A percentile compares a stretch with the other conserved stretches of the same genome.
Evolutionary conservation across 2,329 filamentous ascomycete species (phyloP).

Genomic region (Arthroderma uncinatum): DNA sequence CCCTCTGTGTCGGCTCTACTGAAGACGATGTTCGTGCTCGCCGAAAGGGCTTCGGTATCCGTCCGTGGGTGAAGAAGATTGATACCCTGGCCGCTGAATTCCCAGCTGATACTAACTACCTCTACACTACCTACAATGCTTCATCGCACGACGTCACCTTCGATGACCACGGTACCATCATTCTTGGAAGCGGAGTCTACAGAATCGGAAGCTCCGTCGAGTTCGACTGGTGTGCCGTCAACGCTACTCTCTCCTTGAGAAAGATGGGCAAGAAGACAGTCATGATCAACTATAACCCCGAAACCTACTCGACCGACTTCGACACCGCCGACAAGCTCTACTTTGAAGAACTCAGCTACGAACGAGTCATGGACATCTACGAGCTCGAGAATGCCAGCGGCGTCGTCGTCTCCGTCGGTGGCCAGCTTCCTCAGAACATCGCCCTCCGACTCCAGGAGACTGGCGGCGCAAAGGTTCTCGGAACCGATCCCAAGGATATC

Average conservation of each 20-base stretch:
- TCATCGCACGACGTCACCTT: constrained; percentile 87
- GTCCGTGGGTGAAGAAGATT: constrained; percentile 95
- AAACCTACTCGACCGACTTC: constrained; percentile 73
- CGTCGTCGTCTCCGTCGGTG: constrained; percentile 90
- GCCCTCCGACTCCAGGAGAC: constrained; percentile 85
- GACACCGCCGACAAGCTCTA: constrained; percentile 86
- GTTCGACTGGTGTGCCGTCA: constrained; percentile 97
- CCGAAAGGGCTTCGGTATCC: constrained; percentile 76
- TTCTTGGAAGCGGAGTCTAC: constrained; percentile 92
- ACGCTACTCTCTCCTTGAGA: constrained; percentile 70
- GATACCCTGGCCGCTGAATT: constrained; percentile 96
- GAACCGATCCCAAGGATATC: constrained; percentile 86
- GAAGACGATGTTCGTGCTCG: constrained; percentile 83
- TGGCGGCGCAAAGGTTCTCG: constrained; percentile 79
- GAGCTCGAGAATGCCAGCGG: constrained; percentile 76
- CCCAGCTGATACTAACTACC: constrained; percentile 86
- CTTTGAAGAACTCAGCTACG: constrained; percentile 93
- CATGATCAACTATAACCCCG: constrained; percentile 90
- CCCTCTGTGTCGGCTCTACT: constrained; percentile 67
- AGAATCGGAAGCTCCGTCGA: constrained; percentile 95
- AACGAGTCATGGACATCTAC: constrained; percentile 98
- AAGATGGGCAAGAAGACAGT: constrained; percentile 91
- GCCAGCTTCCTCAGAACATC: constrained; percentile 95
- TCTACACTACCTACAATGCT: constrained; percentile 97
- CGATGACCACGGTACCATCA: constrained; percentile 78